Evolutionary conservation across 192 early-diverging fungal genomes (phyloP).

Genomic region (Coemansia biformis): DNA sequence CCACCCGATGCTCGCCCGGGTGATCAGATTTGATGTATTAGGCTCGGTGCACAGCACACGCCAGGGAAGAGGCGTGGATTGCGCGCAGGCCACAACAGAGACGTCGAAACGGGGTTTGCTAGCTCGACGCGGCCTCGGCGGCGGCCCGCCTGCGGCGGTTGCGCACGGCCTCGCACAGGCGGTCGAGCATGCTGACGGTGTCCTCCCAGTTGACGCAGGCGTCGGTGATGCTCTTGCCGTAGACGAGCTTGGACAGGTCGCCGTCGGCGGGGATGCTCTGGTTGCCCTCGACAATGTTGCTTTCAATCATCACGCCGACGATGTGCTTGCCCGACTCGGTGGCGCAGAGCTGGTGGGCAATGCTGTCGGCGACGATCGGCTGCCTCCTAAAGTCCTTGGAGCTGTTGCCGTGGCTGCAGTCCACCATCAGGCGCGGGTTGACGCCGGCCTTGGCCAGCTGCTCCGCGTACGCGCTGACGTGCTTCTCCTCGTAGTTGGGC

Average conservation of each 20-base stretch:
- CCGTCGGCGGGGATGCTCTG: conserved; percentile 74
- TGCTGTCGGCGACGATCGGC: conserved; percentile 68
- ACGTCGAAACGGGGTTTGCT: too few species aligned
- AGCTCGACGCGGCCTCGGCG: too few species aligned
- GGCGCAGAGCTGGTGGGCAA: conserved; percentile 58
- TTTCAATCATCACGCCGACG: conserved; percentile 95
- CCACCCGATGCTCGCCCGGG: too few species aligned
- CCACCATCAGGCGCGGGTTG: conserved; percentile 76
- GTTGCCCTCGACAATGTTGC: conserved; percentile 81
- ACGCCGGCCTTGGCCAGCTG: conserved; percentile 58
- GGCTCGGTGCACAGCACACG: too few species aligned
- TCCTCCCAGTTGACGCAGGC: conserved; percentile 90
- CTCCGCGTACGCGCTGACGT: conserved; percentile 55
- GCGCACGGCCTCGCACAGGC: conserved; percentile 66
- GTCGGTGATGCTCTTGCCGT: conserved; percentile 89
- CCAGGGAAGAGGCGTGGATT: too few species aligned
- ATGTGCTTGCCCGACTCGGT: conserved; percentile 69
- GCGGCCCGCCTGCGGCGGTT: conserved; percentile 57
- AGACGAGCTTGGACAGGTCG: conserved; percentile 62
- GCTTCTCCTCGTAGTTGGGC: conserved; percentile 82
- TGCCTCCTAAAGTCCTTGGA: conserved; percentile 82
- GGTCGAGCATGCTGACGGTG: conserved; percentile 73
- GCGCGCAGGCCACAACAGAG: too few species aligned
- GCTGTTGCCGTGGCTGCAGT: conserved; percentile 95
- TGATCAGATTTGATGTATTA: too few species aligned